These are phyloP conservation scores for Boletus semigastroideus DNA, from an alignment of 1,284 basidiomycete genomes.

Conservation along the genomic window DNA sequence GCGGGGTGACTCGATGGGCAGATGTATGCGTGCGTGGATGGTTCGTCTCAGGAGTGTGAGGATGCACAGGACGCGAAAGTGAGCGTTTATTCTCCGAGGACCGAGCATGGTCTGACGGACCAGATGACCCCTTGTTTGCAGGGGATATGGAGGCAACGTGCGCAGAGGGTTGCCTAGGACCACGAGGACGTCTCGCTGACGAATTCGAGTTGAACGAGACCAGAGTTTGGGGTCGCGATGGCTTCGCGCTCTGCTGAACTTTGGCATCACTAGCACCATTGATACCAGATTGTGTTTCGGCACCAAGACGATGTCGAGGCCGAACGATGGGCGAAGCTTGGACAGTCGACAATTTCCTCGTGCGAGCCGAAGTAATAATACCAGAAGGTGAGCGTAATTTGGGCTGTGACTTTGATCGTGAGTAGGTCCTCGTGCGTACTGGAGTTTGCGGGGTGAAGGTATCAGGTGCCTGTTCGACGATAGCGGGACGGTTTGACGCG, in stretches of 20 bases:
- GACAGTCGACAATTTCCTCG: slow-evolving; percentile 32
- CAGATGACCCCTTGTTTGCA: not conserved
- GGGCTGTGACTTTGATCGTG: slow-evolving; percentile 32
- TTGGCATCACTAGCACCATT: not conserved
- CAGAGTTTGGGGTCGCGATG: not conserved
- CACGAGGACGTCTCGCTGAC: slow-evolving; percentile 22
- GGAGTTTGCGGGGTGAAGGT: not conserved
- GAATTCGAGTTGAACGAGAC: slow-evolving; percentile 17
- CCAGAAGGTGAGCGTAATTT: slow-evolving; percentile 17
- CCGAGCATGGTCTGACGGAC: not conserved
- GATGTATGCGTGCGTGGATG: not conserved
- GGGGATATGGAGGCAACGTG: slow-evolving; percentile 4
- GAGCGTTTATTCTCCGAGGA: slow-evolving; percentile 5
- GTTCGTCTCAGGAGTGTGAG: slow-evolving; percentile 6
- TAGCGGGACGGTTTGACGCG: not conserved
- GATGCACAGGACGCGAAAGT: not conserved
- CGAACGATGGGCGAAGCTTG: slow-evolving; percentile 31
- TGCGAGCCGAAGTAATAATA: slow-evolving; percentile 3
- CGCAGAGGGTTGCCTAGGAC: slow-evolving; percentile 21
- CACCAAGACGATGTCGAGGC: slow-evolving; percentile 9
- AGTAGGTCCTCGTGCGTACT: slow-evolving; percentile 16
- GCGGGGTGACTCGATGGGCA: not conserved
- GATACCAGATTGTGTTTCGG: slow-evolving; percentile 4
- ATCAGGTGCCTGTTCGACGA: not conserved
- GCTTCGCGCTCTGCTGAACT: not conserved